Base-by-base conservation (phyloP, 768 basidiomycete genomes). In the Trametes coccinea region DNA sequence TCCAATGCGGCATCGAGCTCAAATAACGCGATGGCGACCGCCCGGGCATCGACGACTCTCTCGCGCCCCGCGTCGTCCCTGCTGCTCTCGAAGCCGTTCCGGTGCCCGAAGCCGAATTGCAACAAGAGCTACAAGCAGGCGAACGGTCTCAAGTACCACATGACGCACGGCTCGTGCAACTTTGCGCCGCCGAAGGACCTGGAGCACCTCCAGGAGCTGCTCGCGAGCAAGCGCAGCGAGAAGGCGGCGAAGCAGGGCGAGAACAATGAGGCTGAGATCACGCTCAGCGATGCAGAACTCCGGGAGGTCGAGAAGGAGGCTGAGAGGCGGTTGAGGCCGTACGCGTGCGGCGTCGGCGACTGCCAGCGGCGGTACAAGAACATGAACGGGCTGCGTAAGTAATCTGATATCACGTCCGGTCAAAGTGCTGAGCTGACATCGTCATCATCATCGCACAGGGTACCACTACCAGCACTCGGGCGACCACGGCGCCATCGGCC, bases 391-490 rank as follows among this genome's bases (percentile, higher is more conserved):
- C 77, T 98, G 63, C 77, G 92, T 77, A 60, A 60, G 75, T 75
- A 7, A 31, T 33, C 41, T 5, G 43, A 53, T 40, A 29, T 51
- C 22, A 22, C 22, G 22, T 22, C 22, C 22, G 22, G 22, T 22
- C 22, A 1, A 22, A 22, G 22, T 22, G 1, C 22, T 22, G 22
- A 22, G 22, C 22, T 22, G 22, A 22, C 22, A 22, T 22, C 22
- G 22, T 22, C 22, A 22, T 22, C 22, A 22, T 22, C 22, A 22
- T 22, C 22, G 22, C 22, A 22, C 22, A 78, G 75, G 78, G 69
- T 98, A 98, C 65, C 96, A 98, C 75, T 98, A 98, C 72, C 91
- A 95, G 74, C 96, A 98, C 75, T 90, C 90, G 22, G 96, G 95
- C 10, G 93, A 95, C 45, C 97, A 98, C 74, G 96, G 96, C 3